Evolutionary conservation across 495 filamentous ascomycete species (phyloP).

Genomic region (Thermochaetoides thermophila): DNA sequence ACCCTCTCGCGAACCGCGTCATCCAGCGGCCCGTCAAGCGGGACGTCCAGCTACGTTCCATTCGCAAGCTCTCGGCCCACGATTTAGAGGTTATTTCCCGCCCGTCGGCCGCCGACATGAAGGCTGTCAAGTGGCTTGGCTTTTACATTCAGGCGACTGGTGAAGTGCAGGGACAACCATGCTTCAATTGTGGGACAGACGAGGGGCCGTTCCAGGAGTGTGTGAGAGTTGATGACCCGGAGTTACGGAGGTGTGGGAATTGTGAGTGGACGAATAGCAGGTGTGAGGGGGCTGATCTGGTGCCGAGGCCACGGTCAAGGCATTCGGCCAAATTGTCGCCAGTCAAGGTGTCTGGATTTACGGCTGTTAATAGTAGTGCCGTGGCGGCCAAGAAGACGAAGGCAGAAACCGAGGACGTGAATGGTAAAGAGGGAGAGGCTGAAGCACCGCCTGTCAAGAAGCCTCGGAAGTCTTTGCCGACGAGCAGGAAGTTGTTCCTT

Average conservation of each 20-base stretch:
- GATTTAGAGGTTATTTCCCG: slow-evolving; percentile 13
- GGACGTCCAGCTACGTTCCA: slow-evolving; percentile 11
- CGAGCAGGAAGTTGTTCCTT: slow-evolving; percentile 1
- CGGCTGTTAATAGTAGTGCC: neutral
- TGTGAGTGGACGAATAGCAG: slow-evolving; percentile 20
- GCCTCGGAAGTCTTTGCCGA: slow-evolving; percentile 14
- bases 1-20: slow-evolving; percentile 7
- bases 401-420: neutral
- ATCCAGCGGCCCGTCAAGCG: slow-evolving; percentile 14
- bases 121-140: slow-evolving; percentile 17
- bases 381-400: neutral
- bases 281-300: slow-evolving; percentile 8
- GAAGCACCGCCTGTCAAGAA: neutral
- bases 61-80: slow-evolving; percentile 13
- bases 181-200: slow-evolving; percentile 10
- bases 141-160: slow-evolving; percentile 20
- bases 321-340: too few relatives aligned
- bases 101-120: slow-evolving; percentile 8
- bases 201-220: slow-evolving; percentile 14
- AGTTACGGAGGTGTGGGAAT: slow-evolving; percentile 19
- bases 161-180: slow-evolving; percentile 11
- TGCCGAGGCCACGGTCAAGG: neutral
- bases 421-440: neutral
- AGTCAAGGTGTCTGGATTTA: too few relatives aligned
- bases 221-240: slow-evolving; percentile 10